A percentile compares a stretch with the other conserved stretches of the same genome.
Conservation (phyloP, 805 yeast species). For the Komagataella pseudopastoris region DNA sequence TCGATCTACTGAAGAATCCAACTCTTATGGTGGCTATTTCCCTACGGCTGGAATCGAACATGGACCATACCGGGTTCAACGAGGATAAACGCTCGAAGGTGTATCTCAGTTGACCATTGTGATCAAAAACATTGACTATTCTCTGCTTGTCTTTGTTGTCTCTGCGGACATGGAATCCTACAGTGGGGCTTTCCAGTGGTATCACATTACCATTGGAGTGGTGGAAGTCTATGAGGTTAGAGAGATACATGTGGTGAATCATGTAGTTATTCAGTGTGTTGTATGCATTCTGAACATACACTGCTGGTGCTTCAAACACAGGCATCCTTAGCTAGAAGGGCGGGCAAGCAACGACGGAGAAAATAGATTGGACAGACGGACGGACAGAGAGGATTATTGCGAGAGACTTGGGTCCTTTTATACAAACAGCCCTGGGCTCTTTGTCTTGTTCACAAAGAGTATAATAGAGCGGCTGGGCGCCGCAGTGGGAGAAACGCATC, state of each 20-base stretch:
- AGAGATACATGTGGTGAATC: constrained; percentile 26
- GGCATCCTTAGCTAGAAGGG: constrained; percentile 16
- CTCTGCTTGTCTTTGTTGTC: constrained; percentile 31
- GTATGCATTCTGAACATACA: constrained; percentile 24
- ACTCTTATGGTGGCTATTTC: constrained; percentile 39
- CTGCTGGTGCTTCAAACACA: constrained; percentile 33
- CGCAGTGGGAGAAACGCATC: background rate
- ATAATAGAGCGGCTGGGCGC: background rate
- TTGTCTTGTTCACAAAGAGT: background rate
- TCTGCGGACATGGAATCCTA: constrained; percentile 32
- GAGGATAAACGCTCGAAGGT: constrained; percentile 38
- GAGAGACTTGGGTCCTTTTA: background rate
- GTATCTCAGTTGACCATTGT: constrained; percentile 25
- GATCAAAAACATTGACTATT: constrained; percentile 34
- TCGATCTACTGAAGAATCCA: constrained; percentile 29
- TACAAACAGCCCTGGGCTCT: background rate
- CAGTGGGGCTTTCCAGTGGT: constrained; percentile 25
- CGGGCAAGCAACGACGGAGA: background rate
- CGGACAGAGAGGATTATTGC: constrained; percentile 1
- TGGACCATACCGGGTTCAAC: constrained; percentile 37
- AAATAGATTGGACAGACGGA: constrained; percentile 2
- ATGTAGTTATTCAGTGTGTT: constrained; percentile 26
- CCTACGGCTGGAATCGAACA: constrained; percentile 26
- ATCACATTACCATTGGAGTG: constrained; percentile 24
- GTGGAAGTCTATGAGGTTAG: constrained; percentile 23